Evolutionary conservation across 495 filamentous ascomycete genomes (phyloP), one percentile per base, ranked within the genome.

Genomic region (Neurospora africana): DNA sequence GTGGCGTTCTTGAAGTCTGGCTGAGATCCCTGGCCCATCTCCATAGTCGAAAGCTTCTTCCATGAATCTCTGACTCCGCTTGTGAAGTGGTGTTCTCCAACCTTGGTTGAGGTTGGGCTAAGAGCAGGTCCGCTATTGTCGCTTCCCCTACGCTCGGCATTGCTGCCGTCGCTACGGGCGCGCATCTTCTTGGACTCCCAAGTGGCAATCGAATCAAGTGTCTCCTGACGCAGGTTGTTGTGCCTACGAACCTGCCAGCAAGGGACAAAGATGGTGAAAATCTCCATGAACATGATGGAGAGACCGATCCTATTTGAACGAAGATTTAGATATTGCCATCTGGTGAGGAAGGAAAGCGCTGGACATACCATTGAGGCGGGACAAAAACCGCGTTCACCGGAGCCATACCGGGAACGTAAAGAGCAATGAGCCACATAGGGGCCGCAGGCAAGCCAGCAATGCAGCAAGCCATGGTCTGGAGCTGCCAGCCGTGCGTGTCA

Each of bases 401-500:
- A n/a, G 77, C 82, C 78, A 91, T 88, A 1, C 70, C 82, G 19
- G 87, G 84, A 6, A 87, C 83, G 75, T 91, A 91, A 27, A 89
- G 79, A 13, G 83, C 84, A 73, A 87, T 82, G 30, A 92, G 83
- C 89, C 89, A 91, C 77, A 92, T 81, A 0, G 90, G 90, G 7
- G 89, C 87, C 13, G 89, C 90, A 41, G 84, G 89, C 15, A 92
- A 84, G 88, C 86, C 84, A 21, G 85, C 83, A 71, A 91, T 72
- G 73, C 86, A 86, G 75, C 88, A 89, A 27, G 84, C 79, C 37
- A 87, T 88, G 13, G 89, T 91, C 75, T 92, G 89, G 5, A 85
- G 73, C n/a, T 89, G 85, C 90, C 90, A 92, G 70, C 87, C 86
- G 70, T 91, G 86, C 5, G 89, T 89, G 74, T 92, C 90, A 68